These are phyloP conservation scores for Penicillium vulpinum DNA, from an alignment of 2,329 filamentous ascomycete genomes.

Conservation along the genomic window DNA sequence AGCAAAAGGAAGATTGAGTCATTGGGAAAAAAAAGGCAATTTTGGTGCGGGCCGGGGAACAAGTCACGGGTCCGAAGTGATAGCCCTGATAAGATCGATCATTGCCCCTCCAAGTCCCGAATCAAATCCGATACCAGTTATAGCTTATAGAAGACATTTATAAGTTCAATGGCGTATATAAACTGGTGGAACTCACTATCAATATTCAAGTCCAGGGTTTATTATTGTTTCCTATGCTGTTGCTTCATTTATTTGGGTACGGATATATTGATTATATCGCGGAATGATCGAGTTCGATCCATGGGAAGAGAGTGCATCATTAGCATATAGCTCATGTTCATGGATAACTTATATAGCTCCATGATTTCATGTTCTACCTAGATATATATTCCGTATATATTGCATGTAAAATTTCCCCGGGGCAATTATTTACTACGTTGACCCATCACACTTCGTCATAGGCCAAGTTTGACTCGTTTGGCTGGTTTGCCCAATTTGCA, in stretches of 20 bases:
- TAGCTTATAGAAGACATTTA: not conserved
- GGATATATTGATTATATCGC: not conserved
- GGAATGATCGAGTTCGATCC: not conserved
- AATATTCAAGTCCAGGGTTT: not conserved
- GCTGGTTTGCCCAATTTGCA: constrained; percentile 18
- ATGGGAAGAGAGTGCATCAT: not conserved
- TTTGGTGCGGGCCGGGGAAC: constrained; percentile 24
- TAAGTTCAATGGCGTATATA: not conserved
- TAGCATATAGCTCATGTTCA: not conserved
- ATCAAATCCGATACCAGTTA: not conserved
- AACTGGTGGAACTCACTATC: not conserved
- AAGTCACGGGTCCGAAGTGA: constrained; percentile 25
- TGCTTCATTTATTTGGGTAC: not conserved
- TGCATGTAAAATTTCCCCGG: not conserved
- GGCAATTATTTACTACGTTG: not conserved
- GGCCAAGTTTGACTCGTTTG: constrained; percentile 5
- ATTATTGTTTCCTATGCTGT: too few relatives aligned
- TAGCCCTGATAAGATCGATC: constrained; percentile 21
- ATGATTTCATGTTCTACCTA: not conserved
- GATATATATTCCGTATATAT: not conserved
- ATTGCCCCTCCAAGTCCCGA: constrained; percentile 5
- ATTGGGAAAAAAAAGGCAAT: constrained; percentile 20
- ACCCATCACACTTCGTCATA: constrained; percentile 9
- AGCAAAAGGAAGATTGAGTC: constrained; percentile 23
- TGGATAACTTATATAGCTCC: too few relatives aligned